Evolutionary conservation across 805 yeast genomes (phyloP).

Genomic region (Ogataea minuta): DNA sequence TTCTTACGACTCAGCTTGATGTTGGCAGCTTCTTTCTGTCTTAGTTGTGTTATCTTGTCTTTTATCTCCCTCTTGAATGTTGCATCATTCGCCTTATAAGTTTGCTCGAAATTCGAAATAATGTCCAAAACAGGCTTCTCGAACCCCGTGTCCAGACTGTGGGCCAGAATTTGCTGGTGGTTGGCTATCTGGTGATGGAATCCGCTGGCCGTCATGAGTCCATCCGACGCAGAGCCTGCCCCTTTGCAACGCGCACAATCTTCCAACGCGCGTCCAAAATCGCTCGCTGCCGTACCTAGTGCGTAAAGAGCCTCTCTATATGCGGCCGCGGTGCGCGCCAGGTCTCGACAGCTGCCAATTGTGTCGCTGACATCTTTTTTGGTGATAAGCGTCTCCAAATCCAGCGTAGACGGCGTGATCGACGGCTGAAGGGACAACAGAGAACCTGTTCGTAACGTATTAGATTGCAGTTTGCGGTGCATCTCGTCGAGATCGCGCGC

Average conservation of each 20-base stretch:
- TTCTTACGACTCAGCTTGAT: slow-evolving; percentile 55
- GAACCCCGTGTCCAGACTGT: slow-evolving; percentile 53
- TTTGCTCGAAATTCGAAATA: slow-evolving; percentile 42
- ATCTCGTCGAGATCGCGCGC: slow-evolving; percentile 5
- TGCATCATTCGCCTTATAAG: slow-evolving; percentile 47
- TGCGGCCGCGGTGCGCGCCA: slow-evolving; percentile 45
- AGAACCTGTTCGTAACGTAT: slow-evolving; percentile 21
- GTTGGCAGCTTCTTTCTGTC: slow-evolving; percentile 61
- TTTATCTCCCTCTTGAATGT: slow-evolving; percentile 54
- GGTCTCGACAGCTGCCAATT: slow-evolving; percentile 44
- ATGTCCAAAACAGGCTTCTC: slow-evolving; percentile 50
- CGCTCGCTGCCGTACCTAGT: slow-evolving; percentile 61
- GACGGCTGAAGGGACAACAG: slow-evolving; percentile 44
- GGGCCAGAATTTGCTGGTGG: slow-evolving; percentile 69
- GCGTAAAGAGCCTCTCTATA: slow-evolving; percentile 46
- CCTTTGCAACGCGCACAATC: slow-evolving; percentile 61
- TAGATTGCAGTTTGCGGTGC: slow-evolving; percentile 5
- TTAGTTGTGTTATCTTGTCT: slow-evolving; percentile 49
- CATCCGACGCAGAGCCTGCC: slow-evolving; percentile 57
- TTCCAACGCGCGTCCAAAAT: slow-evolving; percentile 70
- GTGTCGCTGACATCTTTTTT: slow-evolving; percentile 56
- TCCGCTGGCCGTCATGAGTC: slow-evolving; percentile 71
- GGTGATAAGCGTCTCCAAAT: slow-evolving; percentile 59
- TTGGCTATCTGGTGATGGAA: slow-evolving; percentile 73
- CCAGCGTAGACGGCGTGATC: slow-evolving; percentile 51